Evolutionary conservation across 108 stramenopile genomes (phyloP).

Genomic region (Mediolabrus comicus): DNA sequence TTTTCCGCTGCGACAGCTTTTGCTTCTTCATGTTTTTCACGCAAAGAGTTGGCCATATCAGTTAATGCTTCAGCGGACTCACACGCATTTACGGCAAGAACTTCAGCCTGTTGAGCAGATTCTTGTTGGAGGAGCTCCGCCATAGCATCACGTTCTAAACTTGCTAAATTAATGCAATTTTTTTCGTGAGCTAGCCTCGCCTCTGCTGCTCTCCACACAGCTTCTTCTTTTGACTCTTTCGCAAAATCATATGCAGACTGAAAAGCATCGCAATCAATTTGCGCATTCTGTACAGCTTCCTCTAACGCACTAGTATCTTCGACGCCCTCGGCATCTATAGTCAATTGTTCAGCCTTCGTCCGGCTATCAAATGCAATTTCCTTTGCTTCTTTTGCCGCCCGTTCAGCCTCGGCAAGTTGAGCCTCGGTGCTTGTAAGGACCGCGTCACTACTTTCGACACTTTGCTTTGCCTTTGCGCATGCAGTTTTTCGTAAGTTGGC

Average conservation of each 20-base stretch:
- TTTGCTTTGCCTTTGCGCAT: conserved; percentile 59
- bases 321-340: conserved; percentile 27
- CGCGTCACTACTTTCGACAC: conserved; percentile 50
- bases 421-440: conserved; percentile 54
- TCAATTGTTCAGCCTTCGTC: conserved; percentile 50
- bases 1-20: conserved; percentile 48
- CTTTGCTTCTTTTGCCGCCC: conserved; percentile 55
- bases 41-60: conserved; percentile 42
- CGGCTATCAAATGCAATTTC: conserved; percentile 54
- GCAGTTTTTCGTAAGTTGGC: conserved; percentile 68
- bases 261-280: conserved; percentile 36
- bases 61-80: conserved; percentile 48
- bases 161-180: conserved; percentile 36
- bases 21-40: conserved; percentile 34
- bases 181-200: conserved; percentile 59
- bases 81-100: conserved; percentile 59
- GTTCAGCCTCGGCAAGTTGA: conserved; percentile 73
- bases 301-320: conserved; percentile 36
- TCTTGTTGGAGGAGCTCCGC: conserved; percentile 39
- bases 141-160: conserved; percentile 56
- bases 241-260: conserved; percentile 51
- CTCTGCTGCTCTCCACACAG: conserved; percentile 46
- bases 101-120: conserved; percentile 47
- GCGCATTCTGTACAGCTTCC: conserved; percentile 33
- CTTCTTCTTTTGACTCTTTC: conserved; percentile 46